Percentiles rank a stretch among this genome's conserved stretches.
Evolutionary conservation across 371 early-diverging fungal genomes (phyloP).

Genomic region (Phascolomyces articulosus): DNA sequence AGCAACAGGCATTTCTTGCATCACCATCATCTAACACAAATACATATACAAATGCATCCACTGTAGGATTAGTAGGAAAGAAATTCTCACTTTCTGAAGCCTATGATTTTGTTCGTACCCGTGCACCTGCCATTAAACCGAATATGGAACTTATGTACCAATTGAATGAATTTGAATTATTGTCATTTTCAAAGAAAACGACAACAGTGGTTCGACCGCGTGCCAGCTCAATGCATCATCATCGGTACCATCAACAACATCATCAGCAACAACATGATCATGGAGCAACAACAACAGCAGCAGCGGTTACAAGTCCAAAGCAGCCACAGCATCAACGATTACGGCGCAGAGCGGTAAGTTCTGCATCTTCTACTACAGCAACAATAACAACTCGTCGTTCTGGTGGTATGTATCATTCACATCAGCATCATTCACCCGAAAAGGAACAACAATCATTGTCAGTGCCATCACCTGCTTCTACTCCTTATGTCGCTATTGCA

Average conservation of each 20-base stretch:
- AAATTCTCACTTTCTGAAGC: conserved; percentile 25
- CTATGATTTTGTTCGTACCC: conserved; percentile 26
- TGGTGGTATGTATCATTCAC: neutral
- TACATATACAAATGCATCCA: too few relatives aligned
- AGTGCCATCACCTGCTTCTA: neutral
- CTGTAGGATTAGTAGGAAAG: neutral
- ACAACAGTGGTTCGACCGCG: neutral
- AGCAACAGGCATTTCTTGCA: too few relatives aligned
- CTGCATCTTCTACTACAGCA: neutral
- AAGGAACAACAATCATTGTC: neutral
- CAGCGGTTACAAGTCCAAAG: neutral
- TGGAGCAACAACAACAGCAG: neutral
- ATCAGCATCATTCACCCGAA: neutral
- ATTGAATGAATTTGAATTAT: conserved; percentile 30
- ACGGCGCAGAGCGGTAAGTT: conserved; percentile 6
- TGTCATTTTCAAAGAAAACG: conserved; percentile 6
- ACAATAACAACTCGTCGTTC: too few relatives aligned
- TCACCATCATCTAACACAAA: too few relatives aligned
- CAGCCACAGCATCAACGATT: neutral
- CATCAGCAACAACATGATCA: neutral
- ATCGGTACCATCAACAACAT: neutral
- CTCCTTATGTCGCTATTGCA: neutral
- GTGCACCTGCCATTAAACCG: conserved; percentile 33
- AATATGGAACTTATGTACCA: conserved; percentile 40
- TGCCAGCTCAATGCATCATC: neutral